These are phyloP conservation scores for Raffaelea deltoideospora DNA, from an alignment of 2,329 filamentous ascomycete species.

Conservation along the genomic window DNA sequence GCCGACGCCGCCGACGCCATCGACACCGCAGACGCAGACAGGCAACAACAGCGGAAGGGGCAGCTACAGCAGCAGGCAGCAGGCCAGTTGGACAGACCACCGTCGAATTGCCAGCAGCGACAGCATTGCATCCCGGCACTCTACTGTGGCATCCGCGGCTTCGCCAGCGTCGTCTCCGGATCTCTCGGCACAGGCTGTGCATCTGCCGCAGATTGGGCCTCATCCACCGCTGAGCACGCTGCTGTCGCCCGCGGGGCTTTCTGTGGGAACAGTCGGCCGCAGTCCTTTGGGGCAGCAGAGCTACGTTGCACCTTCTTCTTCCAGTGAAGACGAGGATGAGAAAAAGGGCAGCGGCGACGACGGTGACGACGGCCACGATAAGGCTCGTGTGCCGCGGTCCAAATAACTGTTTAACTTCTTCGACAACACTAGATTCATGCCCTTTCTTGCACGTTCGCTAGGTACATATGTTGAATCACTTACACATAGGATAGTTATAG, in stretches of 20 bases:
- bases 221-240: too few relatives aligned
- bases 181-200: slow-evolving; percentile 8
- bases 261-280: slow-evolving; percentile 14
- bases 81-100: slow-evolving; percentile 9
- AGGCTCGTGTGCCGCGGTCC: too few relatives aligned
- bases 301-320: slow-evolving; percentile 14
- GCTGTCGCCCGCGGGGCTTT: too few relatives aligned
- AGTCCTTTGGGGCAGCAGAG: slow-evolving; percentile 23
- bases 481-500: too few relatives aligned
- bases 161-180: slow-evolving; percentile 5
- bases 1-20: not conserved
- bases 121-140: slow-evolving; percentile 10
- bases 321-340: slow-evolving; percentile 14
- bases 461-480: too few relatives aligned
- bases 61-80: not conserved
- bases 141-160: slow-evolving; percentile 4
- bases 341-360: too few relatives aligned
- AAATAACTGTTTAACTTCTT: too few relatives aligned
- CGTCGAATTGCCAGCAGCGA: slow-evolving; percentile 12
- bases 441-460: too few relatives aligned
- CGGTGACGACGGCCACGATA: not conserved
- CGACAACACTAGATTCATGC: too few relatives aligned
- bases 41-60: slow-evolving; percentile 11
- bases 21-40: slow-evolving; percentile 11
- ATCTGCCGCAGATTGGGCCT: too few relatives aligned